phyloP scores from a whole-genome alignment of 1,284 basidiomycete species.

The Ceratobasidium sp. region DNA sequence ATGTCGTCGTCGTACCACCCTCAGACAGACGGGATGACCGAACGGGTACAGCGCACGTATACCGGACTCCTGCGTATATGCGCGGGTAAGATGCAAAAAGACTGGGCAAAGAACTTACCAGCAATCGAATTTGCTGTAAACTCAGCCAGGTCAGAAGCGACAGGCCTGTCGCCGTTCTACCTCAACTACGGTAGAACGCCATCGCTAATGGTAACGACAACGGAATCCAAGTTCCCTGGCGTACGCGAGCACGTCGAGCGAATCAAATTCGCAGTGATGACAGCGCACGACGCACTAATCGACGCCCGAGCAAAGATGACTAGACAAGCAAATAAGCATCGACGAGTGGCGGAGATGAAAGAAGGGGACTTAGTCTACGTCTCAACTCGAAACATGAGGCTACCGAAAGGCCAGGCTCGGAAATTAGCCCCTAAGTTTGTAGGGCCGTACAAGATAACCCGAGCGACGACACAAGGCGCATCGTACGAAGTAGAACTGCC shows the following conservation, averaged over 20 bases:
- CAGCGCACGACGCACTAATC: conserved; percentile 56
- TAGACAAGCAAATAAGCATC: conserved; percentile 52
- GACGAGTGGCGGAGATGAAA: conserved; percentile 1
- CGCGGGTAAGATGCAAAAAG: conserved; percentile 46
- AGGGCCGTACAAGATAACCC: conserved; percentile 55
- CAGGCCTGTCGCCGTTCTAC: conserved; percentile 58
- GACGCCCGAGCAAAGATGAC: conserved; percentile 53
- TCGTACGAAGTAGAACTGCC: conserved; percentile 55
- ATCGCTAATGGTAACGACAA: conserved; percentile 4
- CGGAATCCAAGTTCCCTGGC: conserved; percentile 50
- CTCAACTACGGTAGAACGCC: conserved; percentile 58
- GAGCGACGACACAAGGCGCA: conserved; percentile 51
- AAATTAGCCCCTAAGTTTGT: conserved; percentile 58
- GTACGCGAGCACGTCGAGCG: background rate
- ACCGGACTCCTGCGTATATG: conserved; percentile 50
- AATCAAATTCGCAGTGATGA: conserved; percentile 39
- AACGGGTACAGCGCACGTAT: conserved; percentile 46
- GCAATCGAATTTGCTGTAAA: conserved; percentile 55
- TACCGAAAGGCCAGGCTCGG: conserved; percentile 53
- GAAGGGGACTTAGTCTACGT: conserved; percentile 53
- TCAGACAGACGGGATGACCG: conserved; percentile 51
- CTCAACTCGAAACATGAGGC: conserved; percentile 54
- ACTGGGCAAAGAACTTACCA: conserved; percentile 50
- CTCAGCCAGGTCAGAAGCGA: conserved; percentile 56
- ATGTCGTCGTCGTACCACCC: conserved; percentile 54